phyloP scores from a whole-genome alignment of 2,329 filamentous ascomycete species.

The Trichoderma sp. region DNA sequence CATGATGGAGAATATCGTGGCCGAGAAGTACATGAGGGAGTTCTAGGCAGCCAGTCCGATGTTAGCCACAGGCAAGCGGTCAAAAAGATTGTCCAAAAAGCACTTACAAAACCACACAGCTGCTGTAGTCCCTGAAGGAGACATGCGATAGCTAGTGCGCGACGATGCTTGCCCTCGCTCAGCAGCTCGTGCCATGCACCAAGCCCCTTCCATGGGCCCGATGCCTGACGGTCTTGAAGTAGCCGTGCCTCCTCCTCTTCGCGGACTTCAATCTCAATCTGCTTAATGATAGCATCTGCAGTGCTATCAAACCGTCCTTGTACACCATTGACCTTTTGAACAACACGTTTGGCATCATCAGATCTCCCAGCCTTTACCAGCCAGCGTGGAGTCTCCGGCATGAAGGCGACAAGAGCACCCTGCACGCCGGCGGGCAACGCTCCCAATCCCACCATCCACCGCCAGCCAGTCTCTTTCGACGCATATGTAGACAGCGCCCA shows the following conservation, averaged over 20 bases:
- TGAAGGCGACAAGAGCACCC: conserved; percentile 60
- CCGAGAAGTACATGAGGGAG: conserved; percentile 88
- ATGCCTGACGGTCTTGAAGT: conserved; percentile 30
- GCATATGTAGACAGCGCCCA: conserved; percentile 66
- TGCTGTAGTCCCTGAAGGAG: conserved; percentile 85
- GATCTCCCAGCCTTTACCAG: conserved; percentile 66
- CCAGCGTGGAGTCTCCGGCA: conserved; percentile 90
- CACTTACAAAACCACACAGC: conserved; percentile 72
- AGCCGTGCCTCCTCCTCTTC: conserved; percentile 58
- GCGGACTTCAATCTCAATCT: conserved; percentile 71
- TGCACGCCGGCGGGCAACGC: conserved; percentile 73
- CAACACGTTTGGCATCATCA: conserved; percentile 60
- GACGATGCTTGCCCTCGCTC: conserved; percentile 59
- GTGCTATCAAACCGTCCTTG: conserved; percentile 41
- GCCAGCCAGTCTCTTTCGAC: conserved; percentile 62
- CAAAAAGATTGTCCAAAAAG: not conserved
- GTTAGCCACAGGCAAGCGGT: conserved; percentile 1
- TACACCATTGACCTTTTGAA: conserved; percentile 62
- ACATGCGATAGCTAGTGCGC: conserved; percentile 80
- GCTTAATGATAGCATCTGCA: conserved; percentile 59
- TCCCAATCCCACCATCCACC: conserved; percentile 88
- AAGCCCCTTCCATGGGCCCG: conserved; percentile 36
- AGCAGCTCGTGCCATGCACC: conserved; percentile 54
- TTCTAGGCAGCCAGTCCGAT: conserved; percentile 49
- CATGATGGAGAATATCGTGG: conserved; percentile 74